Base-by-base conservation (phyloP, 768 basidiomycete genomes). In the Boletus huronensis region DNA sequence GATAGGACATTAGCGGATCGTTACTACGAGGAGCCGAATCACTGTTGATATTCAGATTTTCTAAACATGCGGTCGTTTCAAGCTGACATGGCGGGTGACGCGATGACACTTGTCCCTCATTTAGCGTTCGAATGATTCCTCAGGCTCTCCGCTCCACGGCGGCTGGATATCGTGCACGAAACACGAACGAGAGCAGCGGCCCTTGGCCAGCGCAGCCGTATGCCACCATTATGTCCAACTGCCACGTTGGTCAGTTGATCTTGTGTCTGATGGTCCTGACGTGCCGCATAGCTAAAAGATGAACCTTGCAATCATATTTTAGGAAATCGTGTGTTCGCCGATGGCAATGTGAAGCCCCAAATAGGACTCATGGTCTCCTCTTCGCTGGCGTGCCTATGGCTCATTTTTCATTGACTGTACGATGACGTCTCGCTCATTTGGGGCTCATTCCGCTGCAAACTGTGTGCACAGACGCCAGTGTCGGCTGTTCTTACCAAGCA, bases 151-250 rank as follows among this genome's bases (percentile, higher is more conserved):
- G 46, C 49, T 64, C 59, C 60, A 58, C 43, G 54, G 51, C 52
- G 47, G 63, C 59, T 61, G 65, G 52, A 57, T 41, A 59, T 59
- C 63, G 40, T 41, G 55, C 61, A 58, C 45, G 47, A 56, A 60
- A 63, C 66, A 65, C 48, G 60, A 52, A 51, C 34, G 53, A 55
- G 49, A 54, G 34, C 26, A 51, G 50, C 19, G 48, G 46, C 42
- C 39, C 45, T 34, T 52, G 60, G 45, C 39, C 35, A 44, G 52
- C 26, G 32, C 56, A 45, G 46, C 26, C 25, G 17, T 48, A 23
- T 53, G 32, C 36, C 50, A 29, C 54, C 52, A 51, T 57, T 45
- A 55, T 48, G 50, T 59, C 54, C 32, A 58, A n/a, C 23, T 48
- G 25, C 50, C 59, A 63, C 53, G 54, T 58, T 60, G 52, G 50